These are phyloP conservation scores for Penicillium sp. DNA, from an alignment of 2,329 filamentous ascomycete genomes.

Conservation along the genomic window DNA sequence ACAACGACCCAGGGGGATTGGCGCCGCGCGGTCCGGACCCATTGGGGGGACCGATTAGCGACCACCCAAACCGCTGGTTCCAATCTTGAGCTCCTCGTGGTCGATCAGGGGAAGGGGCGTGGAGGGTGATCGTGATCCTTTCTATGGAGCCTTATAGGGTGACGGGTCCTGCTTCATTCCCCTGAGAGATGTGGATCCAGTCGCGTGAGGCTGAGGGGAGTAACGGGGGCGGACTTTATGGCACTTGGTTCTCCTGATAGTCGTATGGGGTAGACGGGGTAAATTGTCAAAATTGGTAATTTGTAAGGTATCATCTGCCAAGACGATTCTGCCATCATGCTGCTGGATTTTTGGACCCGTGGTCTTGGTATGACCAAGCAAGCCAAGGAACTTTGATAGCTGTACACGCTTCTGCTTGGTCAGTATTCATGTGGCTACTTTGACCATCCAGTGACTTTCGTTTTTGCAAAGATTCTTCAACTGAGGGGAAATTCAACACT, in stretches of 20 bases:
- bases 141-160: slow-evolving; percentile 1
- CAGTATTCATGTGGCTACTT: not conserved
- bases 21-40: not conserved
- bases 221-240: not conserved
- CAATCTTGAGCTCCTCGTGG: not conserved
- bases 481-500: not conserved
- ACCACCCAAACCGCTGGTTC: not conserved
- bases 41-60: not conserved
- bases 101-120: not conserved
- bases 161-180: not conserved
- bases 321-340: not conserved
- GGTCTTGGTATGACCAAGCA: not conserved
- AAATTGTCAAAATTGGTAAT: not conserved
- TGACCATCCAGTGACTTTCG: not conserved
- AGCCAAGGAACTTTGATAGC: not conserved
- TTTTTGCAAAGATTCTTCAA: not conserved
- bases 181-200: not conserved
- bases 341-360: not conserved
- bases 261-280: not conserved
- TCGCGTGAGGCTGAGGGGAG: not conserved
- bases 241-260: not conserved
- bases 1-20: not conserved
- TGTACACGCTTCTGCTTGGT: not conserved
- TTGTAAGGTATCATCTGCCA: not conserved
- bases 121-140: not conserved